Percentiles rank a stretch among this genome's conserved stretches.
Conservation (phyloP, 2,329 filamentous ascomycete species). For the Beauveria sp. region DNA sequence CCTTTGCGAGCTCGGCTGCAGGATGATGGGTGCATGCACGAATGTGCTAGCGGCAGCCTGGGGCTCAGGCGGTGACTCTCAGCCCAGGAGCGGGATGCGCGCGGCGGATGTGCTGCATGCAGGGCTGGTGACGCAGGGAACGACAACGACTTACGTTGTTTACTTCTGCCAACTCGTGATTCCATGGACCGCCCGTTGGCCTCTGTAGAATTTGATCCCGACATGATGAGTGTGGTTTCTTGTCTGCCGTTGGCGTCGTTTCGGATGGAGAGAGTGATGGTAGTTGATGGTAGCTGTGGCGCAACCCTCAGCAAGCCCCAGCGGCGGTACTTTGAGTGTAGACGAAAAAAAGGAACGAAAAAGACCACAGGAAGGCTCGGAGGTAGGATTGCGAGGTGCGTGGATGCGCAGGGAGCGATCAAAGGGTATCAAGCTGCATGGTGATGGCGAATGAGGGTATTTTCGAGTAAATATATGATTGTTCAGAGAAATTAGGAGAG, state of each 20-base stretch:
- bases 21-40: not conserved
- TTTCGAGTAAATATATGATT: not conserved
- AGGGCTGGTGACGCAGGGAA: conserved; percentile 3
- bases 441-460: not conserved
- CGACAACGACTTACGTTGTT: conserved; percentile 62
- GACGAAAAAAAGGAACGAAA: not conserved
- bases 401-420: conserved; percentile 8
- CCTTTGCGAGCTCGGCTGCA: not conserved
- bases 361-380: not conserved
- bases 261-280: not conserved
- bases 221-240: conserved; percentile 22
- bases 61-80: not conserved
- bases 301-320: not conserved
- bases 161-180: conserved; percentile 67
- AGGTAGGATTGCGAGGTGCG: conserved; percentile 6
- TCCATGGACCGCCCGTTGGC: conserved; percentile 52
- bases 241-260: conserved; percentile 9
- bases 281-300: not conserved
- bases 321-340: conserved; percentile 1
- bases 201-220: conserved; percentile 28
- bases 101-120: not conserved
- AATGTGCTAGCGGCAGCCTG: not conserved
- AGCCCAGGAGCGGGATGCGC: not conserved
- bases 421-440: conserved; percentile 10
- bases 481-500: not conserved